These are phyloP conservation scores for Ganoderma boninense DNA, from an alignment of 1,284 basidiomycete species.

Conservation along the genomic window DNA sequence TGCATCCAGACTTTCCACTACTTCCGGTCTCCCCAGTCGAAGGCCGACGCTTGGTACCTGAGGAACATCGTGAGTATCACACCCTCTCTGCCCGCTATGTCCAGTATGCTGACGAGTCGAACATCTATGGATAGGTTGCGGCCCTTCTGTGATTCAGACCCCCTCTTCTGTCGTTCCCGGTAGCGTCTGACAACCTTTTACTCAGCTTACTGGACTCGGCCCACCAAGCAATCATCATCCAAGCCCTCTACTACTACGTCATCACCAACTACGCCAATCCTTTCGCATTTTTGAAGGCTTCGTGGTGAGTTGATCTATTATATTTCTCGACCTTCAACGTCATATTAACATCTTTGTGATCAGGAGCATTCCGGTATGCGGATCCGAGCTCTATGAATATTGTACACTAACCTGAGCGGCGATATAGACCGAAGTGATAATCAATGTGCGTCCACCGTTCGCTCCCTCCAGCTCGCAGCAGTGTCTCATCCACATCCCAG, in stretches of 20 bases:
- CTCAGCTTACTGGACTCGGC: neutral
- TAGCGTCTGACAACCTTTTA: neutral
- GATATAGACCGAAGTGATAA: neutral
- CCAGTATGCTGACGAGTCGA: neutral
- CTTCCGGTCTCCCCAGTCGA: neutral
- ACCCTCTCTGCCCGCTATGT: neutral
- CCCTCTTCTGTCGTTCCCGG: neutral
- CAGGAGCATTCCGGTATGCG: neutral
- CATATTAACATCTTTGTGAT: neutral
- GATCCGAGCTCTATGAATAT: neutral
- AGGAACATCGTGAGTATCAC: neutral
- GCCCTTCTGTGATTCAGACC: neutral
- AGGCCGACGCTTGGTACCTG: neutral
- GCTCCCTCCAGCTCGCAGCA: neutral
- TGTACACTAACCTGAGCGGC: neutral
- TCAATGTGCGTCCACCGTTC: neutral
- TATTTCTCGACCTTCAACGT: neutral
- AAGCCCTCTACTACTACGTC: neutral
- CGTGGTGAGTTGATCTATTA: neutral
- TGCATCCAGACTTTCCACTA: constrained; percentile 1
- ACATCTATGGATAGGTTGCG: neutral
- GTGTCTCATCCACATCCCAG: neutral
- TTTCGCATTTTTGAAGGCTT: neutral
- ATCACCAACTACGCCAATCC: neutral
- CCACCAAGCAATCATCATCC: neutral